Conservation (phyloP, 306 rosid genomes). For the Oemleria cerasiformis region DNA sequence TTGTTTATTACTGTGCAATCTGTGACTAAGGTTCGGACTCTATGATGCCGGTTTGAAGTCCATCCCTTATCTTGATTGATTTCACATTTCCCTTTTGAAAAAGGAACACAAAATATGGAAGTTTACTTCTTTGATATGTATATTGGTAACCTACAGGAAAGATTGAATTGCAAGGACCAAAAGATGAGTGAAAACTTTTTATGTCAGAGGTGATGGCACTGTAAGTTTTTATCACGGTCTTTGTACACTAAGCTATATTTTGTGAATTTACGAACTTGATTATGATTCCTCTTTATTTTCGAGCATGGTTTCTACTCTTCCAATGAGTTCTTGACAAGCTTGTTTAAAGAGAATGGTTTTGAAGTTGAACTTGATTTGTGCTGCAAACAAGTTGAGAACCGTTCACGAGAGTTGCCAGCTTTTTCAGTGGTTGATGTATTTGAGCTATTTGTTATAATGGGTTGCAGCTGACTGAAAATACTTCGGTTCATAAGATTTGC, state of each 20-base stretch:
- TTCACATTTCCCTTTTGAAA: background rate
- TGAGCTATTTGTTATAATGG: too few species aligned
- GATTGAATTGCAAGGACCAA: conserved; percentile 82
- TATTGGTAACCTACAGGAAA: conserved; percentile 51
- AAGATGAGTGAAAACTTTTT: conserved; percentile 83
- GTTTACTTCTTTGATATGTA: background rate
- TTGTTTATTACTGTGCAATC: too few species aligned
- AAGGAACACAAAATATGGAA: background rate
- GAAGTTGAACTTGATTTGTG: conserved; percentile 57
- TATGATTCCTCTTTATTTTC: conserved; percentile 23
- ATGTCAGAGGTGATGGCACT: conserved; percentile 94
- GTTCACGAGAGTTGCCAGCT: too few species aligned
- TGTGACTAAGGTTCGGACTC: too few species aligned
- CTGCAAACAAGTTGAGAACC: conserved; percentile 97
- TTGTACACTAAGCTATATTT: conserved; percentile 19
- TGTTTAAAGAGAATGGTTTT: conserved; percentile 82
- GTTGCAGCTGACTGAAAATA: too few species aligned
- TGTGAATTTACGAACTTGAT: conserved; percentile 4
- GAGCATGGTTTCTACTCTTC: conserved; percentile 97
- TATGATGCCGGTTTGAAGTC: background rate
- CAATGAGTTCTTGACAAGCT: conserved; percentile 67
- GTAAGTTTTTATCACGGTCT: conserved; percentile 46
- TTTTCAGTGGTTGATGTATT: too few species aligned
- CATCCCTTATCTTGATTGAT: background rate
- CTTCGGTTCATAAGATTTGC: too few species aligned